Evolutionary conservation across 176 grass and related monocot species (phyloP).

Genomic region (Dactylis glomerata): DNA sequence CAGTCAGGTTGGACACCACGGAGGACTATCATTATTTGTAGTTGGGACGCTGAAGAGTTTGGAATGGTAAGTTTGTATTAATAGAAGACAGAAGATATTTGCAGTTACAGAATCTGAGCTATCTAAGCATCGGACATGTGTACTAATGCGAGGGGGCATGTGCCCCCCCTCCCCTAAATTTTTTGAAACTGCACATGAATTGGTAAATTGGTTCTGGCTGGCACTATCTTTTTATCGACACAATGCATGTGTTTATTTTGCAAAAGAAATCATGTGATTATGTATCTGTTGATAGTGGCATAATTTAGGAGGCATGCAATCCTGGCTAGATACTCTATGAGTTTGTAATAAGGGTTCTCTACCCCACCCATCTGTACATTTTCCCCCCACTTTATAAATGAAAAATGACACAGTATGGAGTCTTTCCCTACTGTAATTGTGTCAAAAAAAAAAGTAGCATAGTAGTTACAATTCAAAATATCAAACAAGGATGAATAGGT

Average conservation of each 20-base stretch:
- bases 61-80: slow-evolving; percentile 75
- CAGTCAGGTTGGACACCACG: slow-evolving; percentile 77
- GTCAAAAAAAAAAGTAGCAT: no score
- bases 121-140: not conserved
- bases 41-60: slow-evolving; percentile 98
- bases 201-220: not conserved
- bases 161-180: not conserved
- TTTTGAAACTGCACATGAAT: not conserved
- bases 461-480: slow-evolving; percentile 8
- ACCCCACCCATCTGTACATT: no score
- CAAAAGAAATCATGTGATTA: not conserved
- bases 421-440: no score
- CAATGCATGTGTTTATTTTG: not conserved
- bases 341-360: no score
- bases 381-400: no score
- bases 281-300: not conserved
- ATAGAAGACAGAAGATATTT: slow-evolving; percentile 1
- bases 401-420: no score
- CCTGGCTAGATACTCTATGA: no score
- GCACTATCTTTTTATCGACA: not conserved
- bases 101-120: not conserved
- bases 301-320: not conserved
- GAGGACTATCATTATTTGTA: slow-evolving; percentile 89
- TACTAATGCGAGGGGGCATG: not conserved
- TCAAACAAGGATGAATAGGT: not conserved